Conservation (phyloP, 2,329 filamentous ascomycete genomes). For the Aureobasidium sp. region DNA sequence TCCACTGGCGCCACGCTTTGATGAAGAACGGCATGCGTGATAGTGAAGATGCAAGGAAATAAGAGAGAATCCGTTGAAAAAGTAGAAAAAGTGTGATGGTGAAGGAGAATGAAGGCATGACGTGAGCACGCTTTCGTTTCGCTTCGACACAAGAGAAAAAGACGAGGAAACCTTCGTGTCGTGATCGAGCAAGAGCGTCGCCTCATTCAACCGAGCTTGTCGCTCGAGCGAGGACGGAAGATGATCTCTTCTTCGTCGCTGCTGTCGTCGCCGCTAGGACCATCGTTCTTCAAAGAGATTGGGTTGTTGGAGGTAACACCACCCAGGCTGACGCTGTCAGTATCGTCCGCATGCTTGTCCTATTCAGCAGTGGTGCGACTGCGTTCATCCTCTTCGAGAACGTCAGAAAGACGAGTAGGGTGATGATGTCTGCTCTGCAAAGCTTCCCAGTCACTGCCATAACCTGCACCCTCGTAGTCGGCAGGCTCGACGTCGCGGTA, state of each 20-base stretch:
- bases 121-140: not conserved
- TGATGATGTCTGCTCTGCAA: conserved; percentile 71
- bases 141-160: not conserved
- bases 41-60: not conserved
- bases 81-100: not conserved
- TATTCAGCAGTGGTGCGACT: conserved; percentile 27
- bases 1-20: not conserved
- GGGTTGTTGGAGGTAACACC: not conserved
- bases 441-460: conserved; percentile 60
- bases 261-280: not conserved
- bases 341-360: not conserved
- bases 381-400: conserved; percentile 73
- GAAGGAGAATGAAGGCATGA: not conserved
- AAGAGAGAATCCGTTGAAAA: not conserved
- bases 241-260: not conserved
- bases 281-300: not conserved
- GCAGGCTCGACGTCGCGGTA: conserved; percentile 26
- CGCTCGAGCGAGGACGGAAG: not conserved
- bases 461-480: conserved; percentile 46
- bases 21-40: not conserved
- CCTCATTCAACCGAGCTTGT: not conserved
- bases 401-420: conserved; percentile 80
- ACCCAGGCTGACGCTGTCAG: not conserved
- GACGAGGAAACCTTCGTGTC: not conserved
- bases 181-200: not conserved